These are phyloP conservation scores for Citrullus mucosospermus DNA, from an alignment of 306 rosid species.

Conservation along the genomic window DNA sequence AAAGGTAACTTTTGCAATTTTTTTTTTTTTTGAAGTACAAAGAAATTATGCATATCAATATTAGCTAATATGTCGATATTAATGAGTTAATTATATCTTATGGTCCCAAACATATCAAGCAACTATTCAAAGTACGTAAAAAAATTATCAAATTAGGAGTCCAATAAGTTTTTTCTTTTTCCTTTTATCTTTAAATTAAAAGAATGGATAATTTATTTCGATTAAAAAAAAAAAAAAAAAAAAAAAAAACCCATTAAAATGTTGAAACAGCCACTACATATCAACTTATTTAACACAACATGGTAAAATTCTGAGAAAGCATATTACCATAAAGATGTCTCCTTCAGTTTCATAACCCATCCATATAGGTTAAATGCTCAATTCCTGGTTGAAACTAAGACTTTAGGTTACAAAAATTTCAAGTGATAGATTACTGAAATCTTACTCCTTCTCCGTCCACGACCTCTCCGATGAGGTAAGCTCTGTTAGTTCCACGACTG, in stretches of 20 bases:
- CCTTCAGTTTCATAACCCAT: background rate
- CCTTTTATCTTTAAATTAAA: background rate
- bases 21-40: too few species aligned
- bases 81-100: too few species aligned
- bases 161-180: too few species aligned
- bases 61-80: too few species aligned
- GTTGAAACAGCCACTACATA: background rate
- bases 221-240: background rate
- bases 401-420: background rate
- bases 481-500: conserved; percentile 15
- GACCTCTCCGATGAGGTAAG: conserved; percentile 64
- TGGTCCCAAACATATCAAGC: too few species aligned
- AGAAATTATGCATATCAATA: too few species aligned
- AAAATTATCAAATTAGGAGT: too few species aligned
- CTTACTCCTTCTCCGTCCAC: conserved; percentile 43
- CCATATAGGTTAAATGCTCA: background rate
- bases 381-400: background rate
- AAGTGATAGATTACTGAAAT: conserved; percentile 1
- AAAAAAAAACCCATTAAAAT: background rate
- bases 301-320: background rate
- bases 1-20: too few species aligned
- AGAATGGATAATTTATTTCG: background rate
- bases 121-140: too few species aligned
- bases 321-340: background rate
- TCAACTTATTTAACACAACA: background rate